phyloP scores from a whole-genome alignment of 2,329 filamentous ascomycete species.

The Fusarium pseudoanthophilum region DNA sequence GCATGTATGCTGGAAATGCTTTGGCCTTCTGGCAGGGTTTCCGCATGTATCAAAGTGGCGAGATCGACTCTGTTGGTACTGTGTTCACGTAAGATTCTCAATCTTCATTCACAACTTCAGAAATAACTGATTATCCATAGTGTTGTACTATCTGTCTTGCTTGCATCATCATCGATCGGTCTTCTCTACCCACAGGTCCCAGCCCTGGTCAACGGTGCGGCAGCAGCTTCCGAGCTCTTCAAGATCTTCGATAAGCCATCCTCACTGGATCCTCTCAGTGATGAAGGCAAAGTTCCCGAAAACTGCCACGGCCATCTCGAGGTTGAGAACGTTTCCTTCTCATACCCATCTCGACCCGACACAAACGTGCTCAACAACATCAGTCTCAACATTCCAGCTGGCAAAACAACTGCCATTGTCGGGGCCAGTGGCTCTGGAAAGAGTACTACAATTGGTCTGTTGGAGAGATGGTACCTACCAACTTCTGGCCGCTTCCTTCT shows the following conservation, averaged over 20 bases:
- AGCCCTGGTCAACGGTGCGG: constrained; percentile 22
- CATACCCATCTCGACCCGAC: constrained; percentile 71
- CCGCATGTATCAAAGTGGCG: constrained; percentile 48
- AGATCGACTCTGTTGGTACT: constrained; percentile 50
- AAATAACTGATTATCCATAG: not conserved
- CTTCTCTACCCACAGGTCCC: constrained; percentile 27
- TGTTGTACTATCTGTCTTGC: constrained; percentile 26
- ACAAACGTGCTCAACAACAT: constrained; percentile 67
- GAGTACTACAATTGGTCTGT: constrained; percentile 72
- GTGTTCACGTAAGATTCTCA: constrained; percentile 50
- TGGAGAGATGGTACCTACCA: constrained; percentile 71
- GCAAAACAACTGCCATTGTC: constrained; percentile 76
- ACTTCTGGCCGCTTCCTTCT: constrained; percentile 50
- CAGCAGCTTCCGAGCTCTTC: constrained; percentile 29
- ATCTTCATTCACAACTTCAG: accelerated
- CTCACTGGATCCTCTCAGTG: constrained; percentile 16
- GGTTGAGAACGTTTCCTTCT: constrained; percentile 69
- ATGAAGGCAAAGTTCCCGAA: not conserved
- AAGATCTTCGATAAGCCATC: constrained; percentile 27
- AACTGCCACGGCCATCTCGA: constrained; percentile 53
- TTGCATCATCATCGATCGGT: constrained; percentile 22
- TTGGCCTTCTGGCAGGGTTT: constrained; percentile 58
- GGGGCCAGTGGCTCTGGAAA: constrained; percentile 76
- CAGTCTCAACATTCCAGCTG: constrained; percentile 63
- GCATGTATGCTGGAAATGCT: constrained; percentile 54